Evolutionary conservation across 176 grass and related monocot species (phyloP).

Genomic region (Avena eriantha): DNA sequence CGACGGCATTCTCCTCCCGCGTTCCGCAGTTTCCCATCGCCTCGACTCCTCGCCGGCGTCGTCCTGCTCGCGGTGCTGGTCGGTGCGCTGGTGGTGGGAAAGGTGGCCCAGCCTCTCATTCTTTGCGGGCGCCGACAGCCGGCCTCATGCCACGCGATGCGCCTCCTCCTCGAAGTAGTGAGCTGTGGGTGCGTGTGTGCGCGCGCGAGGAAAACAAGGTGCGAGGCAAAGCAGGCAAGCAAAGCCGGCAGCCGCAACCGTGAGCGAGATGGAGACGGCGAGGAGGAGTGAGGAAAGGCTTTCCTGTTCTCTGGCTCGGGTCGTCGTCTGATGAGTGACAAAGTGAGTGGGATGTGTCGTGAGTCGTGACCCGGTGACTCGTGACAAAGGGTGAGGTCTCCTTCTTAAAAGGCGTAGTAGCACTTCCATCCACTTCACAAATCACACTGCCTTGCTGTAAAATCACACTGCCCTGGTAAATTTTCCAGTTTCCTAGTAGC

Average conservation of each 20-base stretch:
- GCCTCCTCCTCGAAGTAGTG: background rate
- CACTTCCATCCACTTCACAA: slow-evolving; percentile 2
- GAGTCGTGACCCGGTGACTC: background rate
- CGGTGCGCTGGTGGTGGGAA: background rate
- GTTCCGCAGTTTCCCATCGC: slow-evolving; percentile 98
- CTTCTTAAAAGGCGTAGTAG: slow-evolving; percentile 9
- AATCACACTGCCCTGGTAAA: background rate
- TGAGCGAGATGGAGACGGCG: slow-evolving; percentile 15
- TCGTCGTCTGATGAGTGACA: background rate
- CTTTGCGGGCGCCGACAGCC: slow-evolving; percentile 35
- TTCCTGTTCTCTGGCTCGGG: background rate
- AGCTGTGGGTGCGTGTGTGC: slow-evolving; percentile 9
- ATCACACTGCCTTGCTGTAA: background rate
- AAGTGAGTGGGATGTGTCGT: slow-evolving; percentile 16
- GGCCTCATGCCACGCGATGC: slow-evolving; percentile 25
- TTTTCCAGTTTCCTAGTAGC: too few relatives aligned
- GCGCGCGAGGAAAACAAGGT: background rate
- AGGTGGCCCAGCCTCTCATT: slow-evolving; percentile 59
- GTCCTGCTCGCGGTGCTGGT: background rate
- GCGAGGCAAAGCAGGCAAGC: slow-evolving; percentile 10
- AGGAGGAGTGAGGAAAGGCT: slow-evolving; percentile 19
- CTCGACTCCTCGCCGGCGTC: slow-evolving; percentile 6
- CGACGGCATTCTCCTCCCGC: slow-evolving; percentile 99
- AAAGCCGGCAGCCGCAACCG: slow-evolving; percentile 16
- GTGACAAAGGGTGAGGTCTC: background rate